Conservation (phyloP, 1,284 basidiomycete species). For the Acaromyces ingoldii region DNA sequence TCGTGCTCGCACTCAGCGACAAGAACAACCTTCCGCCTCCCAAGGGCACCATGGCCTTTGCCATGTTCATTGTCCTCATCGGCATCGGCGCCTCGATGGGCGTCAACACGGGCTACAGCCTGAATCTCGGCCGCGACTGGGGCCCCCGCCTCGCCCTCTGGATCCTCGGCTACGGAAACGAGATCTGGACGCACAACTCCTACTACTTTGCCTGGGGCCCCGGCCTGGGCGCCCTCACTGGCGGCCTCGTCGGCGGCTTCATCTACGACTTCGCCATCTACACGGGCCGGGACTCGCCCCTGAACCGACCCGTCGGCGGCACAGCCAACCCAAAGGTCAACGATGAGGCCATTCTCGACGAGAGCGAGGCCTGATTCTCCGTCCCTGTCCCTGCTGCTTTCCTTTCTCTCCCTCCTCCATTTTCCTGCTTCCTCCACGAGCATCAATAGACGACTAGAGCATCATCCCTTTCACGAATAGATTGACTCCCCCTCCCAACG, state of each 20-base stretch:
- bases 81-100: constrained; percentile 60
- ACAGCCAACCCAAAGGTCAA: too few relatives aligned
- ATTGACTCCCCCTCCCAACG: too few relatives aligned
- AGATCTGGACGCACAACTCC: constrained; percentile 55
- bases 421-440: too few relatives aligned
- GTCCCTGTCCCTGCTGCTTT: too few relatives aligned
- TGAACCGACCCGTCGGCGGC: constrained; percentile 27
- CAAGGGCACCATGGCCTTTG: constrained; percentile 58
- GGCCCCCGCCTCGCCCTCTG: constrained; percentile 61
- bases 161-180: constrained; percentile 61
- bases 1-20: constrained; percentile 28
- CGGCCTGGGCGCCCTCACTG: constrained; percentile 31
- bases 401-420: too few relatives aligned
- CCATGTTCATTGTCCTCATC: constrained; percentile 57
- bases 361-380: too few relatives aligned
- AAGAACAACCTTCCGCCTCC: constrained; percentile 56
- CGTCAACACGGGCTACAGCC: constrained; percentile 60
- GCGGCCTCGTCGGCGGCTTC: constrained; percentile 46
- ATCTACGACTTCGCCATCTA: constrained; percentile 51
- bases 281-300: constrained; percentile 47
- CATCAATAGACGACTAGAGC: too few relatives aligned
- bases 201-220: constrained; percentile 76
- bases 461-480: too few relatives aligned
- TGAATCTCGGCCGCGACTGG: constrained; percentile 65
- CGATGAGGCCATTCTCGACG: too few relatives aligned